Percentiles rank a stretch among this genome's conserved stretches.
Conservation (phyloP, 768 basidiomycete genomes). For the Pulveroboletus sp. region DNA sequence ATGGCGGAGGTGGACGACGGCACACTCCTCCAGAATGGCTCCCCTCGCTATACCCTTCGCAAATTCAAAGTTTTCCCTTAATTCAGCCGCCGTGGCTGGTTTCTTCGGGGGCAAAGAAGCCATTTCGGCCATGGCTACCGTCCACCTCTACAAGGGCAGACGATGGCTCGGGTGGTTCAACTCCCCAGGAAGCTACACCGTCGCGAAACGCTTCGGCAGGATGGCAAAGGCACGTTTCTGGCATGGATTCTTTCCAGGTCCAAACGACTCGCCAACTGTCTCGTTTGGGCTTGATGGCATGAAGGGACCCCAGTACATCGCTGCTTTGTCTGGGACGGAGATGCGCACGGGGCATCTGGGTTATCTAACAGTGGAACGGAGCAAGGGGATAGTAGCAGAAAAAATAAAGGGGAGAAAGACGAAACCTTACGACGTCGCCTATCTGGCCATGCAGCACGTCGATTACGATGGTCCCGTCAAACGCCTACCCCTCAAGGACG, state of each 20-base stretch:
- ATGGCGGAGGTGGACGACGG: background rate
- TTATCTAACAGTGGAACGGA: conserved; percentile 20
- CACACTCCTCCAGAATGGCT: conserved; percentile 1
- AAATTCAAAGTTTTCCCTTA: conserved; percentile 15
- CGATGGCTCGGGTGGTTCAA: conserved; percentile 35
- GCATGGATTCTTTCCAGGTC: conserved; percentile 31
- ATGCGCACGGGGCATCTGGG: conserved; percentile 28
- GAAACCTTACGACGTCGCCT: conserved; percentile 6
- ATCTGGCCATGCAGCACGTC: conserved; percentile 16
- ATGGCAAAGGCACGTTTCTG: conserved; percentile 30
- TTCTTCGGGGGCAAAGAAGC: conserved; percentile 36
- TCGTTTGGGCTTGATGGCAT: conserved; percentile 29
- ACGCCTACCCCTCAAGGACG: background rate
- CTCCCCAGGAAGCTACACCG: conserved; percentile 30
- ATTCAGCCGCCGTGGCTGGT: conserved; percentile 31
- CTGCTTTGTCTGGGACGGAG: conserved; percentile 27
- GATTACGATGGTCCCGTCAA: background rate
- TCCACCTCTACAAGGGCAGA: conserved; percentile 28
- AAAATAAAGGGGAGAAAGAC: conserved; percentile 12
- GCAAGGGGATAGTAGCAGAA: background rate
- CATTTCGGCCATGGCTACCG: conserved; percentile 32
- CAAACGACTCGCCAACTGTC: conserved; percentile 20
- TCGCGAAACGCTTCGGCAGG: conserved; percentile 31
- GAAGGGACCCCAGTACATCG: conserved; percentile 27
- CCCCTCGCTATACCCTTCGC: conserved; percentile 11